Evolutionary conservation across 495 filamentous ascomycete species (phyloP).

Genomic region (Hypoxylon fuscum): DNA sequence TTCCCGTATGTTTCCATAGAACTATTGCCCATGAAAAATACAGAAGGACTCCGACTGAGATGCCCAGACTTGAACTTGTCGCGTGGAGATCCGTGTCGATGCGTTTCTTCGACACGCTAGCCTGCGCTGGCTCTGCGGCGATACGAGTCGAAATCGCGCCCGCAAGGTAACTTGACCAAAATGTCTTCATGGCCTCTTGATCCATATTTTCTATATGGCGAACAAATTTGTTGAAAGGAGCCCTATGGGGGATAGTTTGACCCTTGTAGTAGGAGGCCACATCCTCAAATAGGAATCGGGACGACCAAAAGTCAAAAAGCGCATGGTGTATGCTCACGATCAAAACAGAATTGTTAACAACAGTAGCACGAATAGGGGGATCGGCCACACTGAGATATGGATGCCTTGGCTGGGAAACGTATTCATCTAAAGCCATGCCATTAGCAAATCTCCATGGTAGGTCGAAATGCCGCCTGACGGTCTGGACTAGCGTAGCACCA

Average conservation of each 20-base stretch:
- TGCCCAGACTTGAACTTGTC: background rate
- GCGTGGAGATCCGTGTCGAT: background rate
- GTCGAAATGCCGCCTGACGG: background rate
- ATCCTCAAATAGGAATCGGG: slow-evolving; percentile 53
- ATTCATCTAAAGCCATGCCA: background rate
- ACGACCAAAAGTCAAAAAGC: slow-evolving; percentile 65
- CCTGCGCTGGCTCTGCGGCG: background rate
- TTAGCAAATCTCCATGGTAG: background rate
- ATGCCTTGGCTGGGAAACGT: background rate
- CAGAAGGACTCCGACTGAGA: slow-evolving; percentile 27
- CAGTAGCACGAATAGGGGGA: background rate
- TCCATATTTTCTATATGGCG: slow-evolving; percentile 13
- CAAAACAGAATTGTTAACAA: background rate
- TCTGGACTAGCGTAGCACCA: background rate
- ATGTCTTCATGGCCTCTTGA: slow-evolving; percentile 10
- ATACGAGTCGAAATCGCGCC: background rate
- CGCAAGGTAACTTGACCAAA: slow-evolving; percentile 22
- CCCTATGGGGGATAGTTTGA: slow-evolving; percentile 1
- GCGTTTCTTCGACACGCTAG: background rate
- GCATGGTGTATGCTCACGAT: slow-evolving; percentile 57
- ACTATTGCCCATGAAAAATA: slow-evolving; percentile 37
- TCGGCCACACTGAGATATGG: background rate
- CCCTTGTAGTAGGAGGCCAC: slow-evolving; percentile 38
- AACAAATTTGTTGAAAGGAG: slow-evolving; percentile 35
- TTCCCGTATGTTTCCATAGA: slow-evolving; percentile 17